These are phyloP conservation scores for Pulchroboletus neoregius DNA, from an alignment of 1,284 basidiomycete genomes.

Conservation along the genomic window DNA sequence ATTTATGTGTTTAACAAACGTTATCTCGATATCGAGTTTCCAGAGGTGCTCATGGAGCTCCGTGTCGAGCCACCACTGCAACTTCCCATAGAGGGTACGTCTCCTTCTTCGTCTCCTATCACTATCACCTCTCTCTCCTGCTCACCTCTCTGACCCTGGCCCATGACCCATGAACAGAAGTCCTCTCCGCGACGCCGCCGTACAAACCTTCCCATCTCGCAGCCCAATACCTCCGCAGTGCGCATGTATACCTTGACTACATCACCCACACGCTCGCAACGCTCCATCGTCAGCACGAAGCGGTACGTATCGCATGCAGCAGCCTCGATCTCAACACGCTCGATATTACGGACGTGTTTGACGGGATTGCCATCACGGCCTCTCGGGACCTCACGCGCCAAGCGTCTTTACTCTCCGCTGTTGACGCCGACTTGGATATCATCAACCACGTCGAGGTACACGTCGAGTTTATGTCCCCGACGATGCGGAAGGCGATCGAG, in stretches of 20 bases:
- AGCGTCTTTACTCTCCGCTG: conserved; percentile 50
- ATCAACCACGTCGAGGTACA: conserved; percentile 64
- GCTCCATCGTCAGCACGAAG: conserved; percentile 60
- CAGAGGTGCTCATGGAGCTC: conserved; percentile 57
- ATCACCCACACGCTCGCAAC: conserved; percentile 48
- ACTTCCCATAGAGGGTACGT: conserved; percentile 61
- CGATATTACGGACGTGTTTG: conserved; percentile 64
- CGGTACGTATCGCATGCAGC: conserved; percentile 62
- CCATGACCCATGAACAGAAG: conserved; percentile 40
- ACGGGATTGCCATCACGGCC: conserved; percentile 52
- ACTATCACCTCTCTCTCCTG: background rate
- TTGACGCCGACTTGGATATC: conserved; percentile 67
- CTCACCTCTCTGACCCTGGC: background rate
- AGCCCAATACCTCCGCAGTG: conserved; percentile 56
- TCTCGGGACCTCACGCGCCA: conserved; percentile 63
- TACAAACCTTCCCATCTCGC: conserved; percentile 64
- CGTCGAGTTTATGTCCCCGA: conserved; percentile 66
- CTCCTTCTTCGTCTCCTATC: background rate
- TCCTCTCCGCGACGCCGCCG: conserved; percentile 63
- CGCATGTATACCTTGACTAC: conserved; percentile 59
- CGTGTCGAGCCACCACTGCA: conserved; percentile 58
- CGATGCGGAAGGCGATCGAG: conserved; percentile 62
- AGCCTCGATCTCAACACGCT: conserved; percentile 69
- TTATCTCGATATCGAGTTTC: conserved; percentile 64
- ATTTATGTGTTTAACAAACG: conserved; percentile 79